phyloP scores from a whole-genome alignment of 1,284 basidiomycete species.

The Mrakiaceae sp. region DNA sequence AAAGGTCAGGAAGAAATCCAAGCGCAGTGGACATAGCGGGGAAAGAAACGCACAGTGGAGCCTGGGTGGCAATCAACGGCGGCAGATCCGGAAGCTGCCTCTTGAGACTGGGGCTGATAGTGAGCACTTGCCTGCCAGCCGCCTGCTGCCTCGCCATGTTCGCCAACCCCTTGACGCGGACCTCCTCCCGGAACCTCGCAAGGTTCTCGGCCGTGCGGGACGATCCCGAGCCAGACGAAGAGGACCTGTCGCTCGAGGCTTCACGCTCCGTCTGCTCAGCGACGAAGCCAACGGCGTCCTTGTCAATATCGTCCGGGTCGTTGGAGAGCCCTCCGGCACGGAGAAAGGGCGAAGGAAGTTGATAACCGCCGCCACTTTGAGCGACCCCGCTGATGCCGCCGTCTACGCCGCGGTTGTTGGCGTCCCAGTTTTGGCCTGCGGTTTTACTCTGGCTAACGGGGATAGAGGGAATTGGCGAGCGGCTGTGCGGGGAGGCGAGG shows the following conservation, averaged over 20 bases:
- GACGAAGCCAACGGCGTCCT: not conserved
- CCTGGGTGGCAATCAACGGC: not conserved
- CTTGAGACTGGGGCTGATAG: constrained; percentile 4
- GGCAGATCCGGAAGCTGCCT: constrained; percentile 13
- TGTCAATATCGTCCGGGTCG: constrained; percentile 1
- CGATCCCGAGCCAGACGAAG: no score
- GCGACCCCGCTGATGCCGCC: no score
- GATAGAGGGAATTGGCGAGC: no score
- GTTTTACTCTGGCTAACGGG: no score
- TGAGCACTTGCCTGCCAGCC: not conserved
- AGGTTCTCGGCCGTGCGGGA: no score
- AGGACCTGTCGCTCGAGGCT: not conserved
- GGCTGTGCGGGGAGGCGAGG: no score
- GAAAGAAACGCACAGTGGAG: not conserved
- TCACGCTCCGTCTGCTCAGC: not conserved
- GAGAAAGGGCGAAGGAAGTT: constrained; percentile 6
- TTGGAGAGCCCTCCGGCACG: not conserved
- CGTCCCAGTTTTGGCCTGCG: no score
- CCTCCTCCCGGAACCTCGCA: no score
- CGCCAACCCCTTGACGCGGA: not conserved
- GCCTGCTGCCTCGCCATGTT: not conserved
- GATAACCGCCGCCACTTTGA: not conserved
- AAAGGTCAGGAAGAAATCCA: not conserved
- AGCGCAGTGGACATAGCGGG: no score
- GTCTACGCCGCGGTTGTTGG: no score